A percentile compares a stretch with the other conserved stretches of the same genome.
Conservation (phyloP, 2,329 filamentous ascomycete species). For the Penicillium sp. region DNA sequence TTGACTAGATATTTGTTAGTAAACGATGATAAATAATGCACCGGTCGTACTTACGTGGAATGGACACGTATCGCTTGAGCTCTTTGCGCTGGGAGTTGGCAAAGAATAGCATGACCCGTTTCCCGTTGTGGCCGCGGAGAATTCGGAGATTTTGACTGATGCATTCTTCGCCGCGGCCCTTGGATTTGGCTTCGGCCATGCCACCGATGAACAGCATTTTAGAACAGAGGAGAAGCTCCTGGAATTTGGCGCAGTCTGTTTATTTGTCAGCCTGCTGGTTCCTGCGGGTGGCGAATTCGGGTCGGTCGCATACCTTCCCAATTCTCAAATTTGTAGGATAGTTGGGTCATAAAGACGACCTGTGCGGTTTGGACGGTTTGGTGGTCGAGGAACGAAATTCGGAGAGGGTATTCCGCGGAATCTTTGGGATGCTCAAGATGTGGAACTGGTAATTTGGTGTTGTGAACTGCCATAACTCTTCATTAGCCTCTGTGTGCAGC, state of each 20-base stretch:
- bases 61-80: constrained; percentile 42
- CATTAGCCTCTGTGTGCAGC: not conserved
- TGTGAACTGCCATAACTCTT: constrained; percentile 29
- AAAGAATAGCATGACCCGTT: constrained; percentile 41
- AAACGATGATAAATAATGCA: too few relatives aligned
- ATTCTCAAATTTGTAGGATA: constrained; percentile 45
- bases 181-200: constrained; percentile 46
- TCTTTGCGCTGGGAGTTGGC: constrained; percentile 45
- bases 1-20: constrained; percentile 29
- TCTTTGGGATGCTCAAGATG: constrained; percentile 45
- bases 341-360: constrained; percentile 41
- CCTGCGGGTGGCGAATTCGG: not conserved
- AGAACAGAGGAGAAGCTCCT: constrained; percentile 41
- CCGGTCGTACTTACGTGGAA: constrained; percentile 32
- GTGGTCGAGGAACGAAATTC: constrained; percentile 45
- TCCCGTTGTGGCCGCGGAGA: constrained; percentile 36
- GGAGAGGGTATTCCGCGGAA: constrained; percentile 33
- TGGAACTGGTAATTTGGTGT: constrained; percentile 40
- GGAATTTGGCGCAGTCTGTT: constrained; percentile 43
- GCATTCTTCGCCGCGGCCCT: constrained; percentile 46
- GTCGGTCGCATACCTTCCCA: constrained; percentile 35
- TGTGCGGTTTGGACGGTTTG: constrained; percentile 43
- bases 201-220: constrained; percentile 43
- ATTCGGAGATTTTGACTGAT: constrained; percentile 47
- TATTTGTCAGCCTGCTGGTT: constrained; percentile 1